phyloP scores from a whole-genome alignment of 192 early-diverging fungal species.

The Coemansia brasiliensis region DNA sequence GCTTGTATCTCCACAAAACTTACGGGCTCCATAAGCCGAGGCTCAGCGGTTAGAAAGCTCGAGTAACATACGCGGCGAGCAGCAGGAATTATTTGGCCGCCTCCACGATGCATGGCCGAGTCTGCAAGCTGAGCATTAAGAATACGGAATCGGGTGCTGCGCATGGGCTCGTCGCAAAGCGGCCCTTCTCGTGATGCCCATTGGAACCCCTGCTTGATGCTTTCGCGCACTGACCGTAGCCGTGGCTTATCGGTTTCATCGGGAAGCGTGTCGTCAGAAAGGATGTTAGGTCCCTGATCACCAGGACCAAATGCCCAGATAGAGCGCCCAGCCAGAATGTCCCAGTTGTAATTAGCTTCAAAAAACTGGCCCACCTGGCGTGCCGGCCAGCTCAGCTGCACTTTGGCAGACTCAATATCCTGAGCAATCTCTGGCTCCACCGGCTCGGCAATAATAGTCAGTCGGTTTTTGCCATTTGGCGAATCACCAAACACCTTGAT shows the following conservation, averaged over 20 bases:
- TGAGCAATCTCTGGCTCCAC: constrained; percentile 87
- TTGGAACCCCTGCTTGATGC: constrained; percentile 94
- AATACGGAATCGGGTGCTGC: constrained; percentile 93
- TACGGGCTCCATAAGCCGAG: constrained; percentile 96
- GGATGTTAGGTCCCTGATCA: constrained; percentile 88
- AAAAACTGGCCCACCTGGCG: constrained; percentile 78
- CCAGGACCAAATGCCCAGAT: constrained; percentile 98
- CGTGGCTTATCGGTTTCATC: constrained; percentile 82
- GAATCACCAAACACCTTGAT: constrained; percentile 97
- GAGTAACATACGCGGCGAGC: constrained; percentile 96
- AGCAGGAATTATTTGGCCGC: constrained; percentile 96
- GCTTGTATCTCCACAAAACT: constrained; percentile 96
- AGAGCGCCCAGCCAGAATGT: constrained; percentile 86
- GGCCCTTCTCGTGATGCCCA: constrained; percentile 98
- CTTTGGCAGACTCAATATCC: constrained; percentile 82
- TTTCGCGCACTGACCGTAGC: constrained; percentile 76
- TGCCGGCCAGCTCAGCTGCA: constrained; percentile 73
- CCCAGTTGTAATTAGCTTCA: constrained; percentile 87
- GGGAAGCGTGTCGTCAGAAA: constrained; percentile 95
- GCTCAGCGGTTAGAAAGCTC: constrained; percentile 91
- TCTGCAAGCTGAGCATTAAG: constrained; percentile 80
- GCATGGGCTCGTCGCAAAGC: constrained; percentile 95
- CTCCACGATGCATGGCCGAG: constrained; percentile 88
- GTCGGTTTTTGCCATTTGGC: constrained; percentile 97
- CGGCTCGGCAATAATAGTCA: constrained; percentile 95